A percentile compares a stretch with the other conserved stretches of the same genome.
phyloP scores from a whole-genome alignment of 2,329 filamentous ascomycete genomes.

The Seiridium unicorne region DNA sequence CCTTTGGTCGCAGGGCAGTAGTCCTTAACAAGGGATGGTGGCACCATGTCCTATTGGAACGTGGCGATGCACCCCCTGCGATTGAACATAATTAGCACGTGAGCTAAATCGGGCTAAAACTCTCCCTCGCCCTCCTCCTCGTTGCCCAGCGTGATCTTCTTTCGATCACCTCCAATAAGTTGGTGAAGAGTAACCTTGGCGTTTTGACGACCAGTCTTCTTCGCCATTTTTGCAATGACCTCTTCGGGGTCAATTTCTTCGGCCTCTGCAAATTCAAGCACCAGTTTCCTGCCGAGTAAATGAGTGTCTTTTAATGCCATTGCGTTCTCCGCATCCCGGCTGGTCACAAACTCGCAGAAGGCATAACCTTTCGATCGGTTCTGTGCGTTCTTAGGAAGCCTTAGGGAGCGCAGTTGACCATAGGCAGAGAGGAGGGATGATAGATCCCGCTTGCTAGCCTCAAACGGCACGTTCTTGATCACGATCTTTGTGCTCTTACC shows the following conservation, averaged over 20 bases:
- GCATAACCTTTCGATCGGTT: conserved; percentile 87
- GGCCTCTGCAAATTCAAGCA: conserved; percentile 87
- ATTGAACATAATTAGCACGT: conserved; percentile 22
- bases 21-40: conserved; percentile 6
- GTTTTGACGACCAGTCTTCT: conserved; percentile 87
- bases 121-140: conserved; percentile 57
- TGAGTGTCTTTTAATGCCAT: conserved; percentile 92
- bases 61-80: conserved; percentile 23
- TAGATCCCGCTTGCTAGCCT: conserved; percentile 90
- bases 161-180: conserved; percentile 78
- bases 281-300: conserved; percentile 82
- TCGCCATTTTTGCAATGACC: conserved; percentile 95
- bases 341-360: conserved; percentile 92
- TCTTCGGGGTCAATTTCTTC: conserved; percentile 91
- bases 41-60: conserved; percentile 15
- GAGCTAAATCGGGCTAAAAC: conserved; percentile 27
- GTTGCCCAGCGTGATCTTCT: conserved; percentile 84
- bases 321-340: conserved; percentile 85
- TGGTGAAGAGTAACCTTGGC: conserved; percentile 89
- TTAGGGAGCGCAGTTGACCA: conserved; percentile 87
- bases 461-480: conserved; percentile 97
- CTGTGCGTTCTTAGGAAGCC: conserved; percentile 94
- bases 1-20: conserved; percentile 13
- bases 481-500: conserved; percentile 85
- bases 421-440: conserved; percentile 83